Percentiles rank a stretch among this genome's conserved stretches.
Evolutionary conservation across 2,329 filamentous ascomycete genomes (phyloP).

Genomic region (Fusarium pininemorale): DNA sequence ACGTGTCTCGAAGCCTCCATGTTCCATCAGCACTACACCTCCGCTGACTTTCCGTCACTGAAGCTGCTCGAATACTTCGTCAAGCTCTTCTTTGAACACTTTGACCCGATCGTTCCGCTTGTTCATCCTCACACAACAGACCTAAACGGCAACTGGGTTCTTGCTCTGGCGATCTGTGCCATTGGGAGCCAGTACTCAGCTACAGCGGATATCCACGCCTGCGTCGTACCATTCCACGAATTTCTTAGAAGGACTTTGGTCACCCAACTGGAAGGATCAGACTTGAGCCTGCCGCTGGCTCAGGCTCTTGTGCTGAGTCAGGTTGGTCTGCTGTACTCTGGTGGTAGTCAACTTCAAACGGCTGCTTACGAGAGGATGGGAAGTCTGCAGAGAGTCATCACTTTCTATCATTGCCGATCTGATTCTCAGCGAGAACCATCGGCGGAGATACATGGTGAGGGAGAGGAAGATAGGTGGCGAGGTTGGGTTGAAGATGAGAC

Average conservation of each 20-base stretch:
- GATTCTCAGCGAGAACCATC: too few relatives aligned
- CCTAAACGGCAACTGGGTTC: conserved; percentile 28
- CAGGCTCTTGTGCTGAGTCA: conserved; percentile 31
- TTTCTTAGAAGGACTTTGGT: conserved; percentile 31
- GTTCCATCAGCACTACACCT: neutral
- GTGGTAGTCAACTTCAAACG: neutral
- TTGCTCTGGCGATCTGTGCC: conserved; percentile 35
- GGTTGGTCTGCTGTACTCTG: conserved; percentile 9
- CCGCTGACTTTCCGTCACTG: conserved; percentile 37
- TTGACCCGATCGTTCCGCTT: conserved; percentile 46
- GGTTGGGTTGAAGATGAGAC: conserved; percentile 3
- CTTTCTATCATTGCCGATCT: neutral
- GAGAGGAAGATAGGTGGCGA: neutral
- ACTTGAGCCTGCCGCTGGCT: neutral
- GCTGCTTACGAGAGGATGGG: neutral
- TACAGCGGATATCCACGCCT: conserved; percentile 29
- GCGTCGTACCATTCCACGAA: conserved; percentile 38
- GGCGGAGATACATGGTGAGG: too few relatives aligned
- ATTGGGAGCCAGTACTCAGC: conserved; percentile 39
- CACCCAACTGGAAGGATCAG: neutral
- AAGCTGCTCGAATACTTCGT: conserved; percentile 44
- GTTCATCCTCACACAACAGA: conserved; percentile 31
- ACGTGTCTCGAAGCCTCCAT: conserved; percentile 7
- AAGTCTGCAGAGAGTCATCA: neutral
- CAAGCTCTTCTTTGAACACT: conserved; percentile 46